A percentile compares a stretch with the other conserved stretches of the same genome.
phyloP scores from a whole-genome alignment of 306 rosid genomes.

The Malus sieversii region DNA sequence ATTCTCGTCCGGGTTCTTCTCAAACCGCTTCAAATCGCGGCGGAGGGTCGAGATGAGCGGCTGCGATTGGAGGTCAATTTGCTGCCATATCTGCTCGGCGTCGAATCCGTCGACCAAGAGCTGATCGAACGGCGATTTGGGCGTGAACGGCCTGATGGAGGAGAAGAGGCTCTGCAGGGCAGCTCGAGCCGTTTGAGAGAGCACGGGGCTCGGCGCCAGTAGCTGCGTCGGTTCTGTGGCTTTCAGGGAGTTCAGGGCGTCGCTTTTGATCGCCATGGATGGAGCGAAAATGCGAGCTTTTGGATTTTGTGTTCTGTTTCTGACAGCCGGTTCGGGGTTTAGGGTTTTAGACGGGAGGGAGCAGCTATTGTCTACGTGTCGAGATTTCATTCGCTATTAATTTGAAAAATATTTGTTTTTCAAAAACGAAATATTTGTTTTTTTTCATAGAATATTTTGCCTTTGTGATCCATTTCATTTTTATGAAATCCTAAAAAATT shows the following conservation, averaged over 20 bases:
- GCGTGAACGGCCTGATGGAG: conserved; percentile 50
- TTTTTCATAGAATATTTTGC: no score
- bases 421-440: no score
- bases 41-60: conserved; percentile 58
- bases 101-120: conserved; percentile 79
- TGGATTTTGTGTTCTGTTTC: not conserved
- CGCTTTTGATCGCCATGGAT: conserved; percentile 29
- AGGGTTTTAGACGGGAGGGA: conserved; percentile 43
- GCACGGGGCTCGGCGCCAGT: conserved; percentile 40
- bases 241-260: conserved; percentile 45
- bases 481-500: no score
- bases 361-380: not conserved
- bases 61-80: conserved; percentile 77
- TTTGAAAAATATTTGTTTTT: no score
- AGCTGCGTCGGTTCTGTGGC: conserved; percentile 50
- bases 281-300: not conserved
- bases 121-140: conserved; percentile 59
- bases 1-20: conserved; percentile 48
- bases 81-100: conserved; percentile 98
- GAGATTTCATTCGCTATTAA: no score
- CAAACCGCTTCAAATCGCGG: conserved; percentile 56
- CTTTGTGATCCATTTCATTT: no score
- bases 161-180: conserved; percentile 67
- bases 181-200: conserved; percentile 56
- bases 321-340: conserved; percentile 16